Conservation (phyloP, 164 flowering plant species). For the Protea cynaroides region DNA sequence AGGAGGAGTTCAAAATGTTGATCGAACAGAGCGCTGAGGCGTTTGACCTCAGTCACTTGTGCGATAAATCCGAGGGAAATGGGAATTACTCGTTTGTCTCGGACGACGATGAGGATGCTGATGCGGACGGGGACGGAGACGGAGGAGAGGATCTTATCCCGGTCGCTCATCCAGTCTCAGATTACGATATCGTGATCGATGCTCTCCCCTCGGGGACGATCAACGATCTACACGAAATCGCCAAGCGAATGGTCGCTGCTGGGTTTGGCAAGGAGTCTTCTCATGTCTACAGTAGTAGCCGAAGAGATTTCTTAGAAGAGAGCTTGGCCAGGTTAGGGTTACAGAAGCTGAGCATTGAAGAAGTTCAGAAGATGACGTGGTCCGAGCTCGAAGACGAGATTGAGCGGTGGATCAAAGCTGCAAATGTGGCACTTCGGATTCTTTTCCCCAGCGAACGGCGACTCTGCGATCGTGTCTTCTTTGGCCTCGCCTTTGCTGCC, state of each 20-base stretch:
- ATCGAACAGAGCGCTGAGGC: slow-evolving; percentile 33
- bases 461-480: slow-evolving; percentile 65
- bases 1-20: slow-evolving; percentile 44
- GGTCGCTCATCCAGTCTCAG: slow-evolving; percentile 62
- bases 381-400: slow-evolving; percentile 72
- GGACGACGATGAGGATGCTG: slow-evolving; percentile 49
- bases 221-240: slow-evolving; percentile 73
- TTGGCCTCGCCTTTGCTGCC: slow-evolving; percentile 47
- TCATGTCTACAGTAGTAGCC: slow-evolving; percentile 65
- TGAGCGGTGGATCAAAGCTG: slow-evolving; percentile 66
- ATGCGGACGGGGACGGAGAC: slow-evolving; percentile 19
- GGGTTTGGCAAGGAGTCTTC: slow-evolving; percentile 78
- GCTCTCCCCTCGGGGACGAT: slow-evolving; percentile 70
- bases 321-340: slow-evolving; percentile 71
- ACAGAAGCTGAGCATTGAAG: slow-evolving; percentile 70
- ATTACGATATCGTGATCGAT: slow-evolving; percentile 70
- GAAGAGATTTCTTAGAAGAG: slow-evolving; percentile 87
- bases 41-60: slow-evolving; percentile 14
- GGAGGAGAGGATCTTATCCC: slow-evolving; percentile 36
- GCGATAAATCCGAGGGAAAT: neutral
- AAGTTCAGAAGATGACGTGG: slow-evolving; percentile 69
- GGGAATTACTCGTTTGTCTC: slow-evolving; percentile 26
- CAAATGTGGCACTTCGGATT: slow-evolving; percentile 49
- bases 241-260: slow-evolving; percentile 79
- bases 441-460: slow-evolving; percentile 86